Conservation (phyloP, 2,329 filamentous ascomycete genomes). For the Colletotrichum theobromicola region DNA sequence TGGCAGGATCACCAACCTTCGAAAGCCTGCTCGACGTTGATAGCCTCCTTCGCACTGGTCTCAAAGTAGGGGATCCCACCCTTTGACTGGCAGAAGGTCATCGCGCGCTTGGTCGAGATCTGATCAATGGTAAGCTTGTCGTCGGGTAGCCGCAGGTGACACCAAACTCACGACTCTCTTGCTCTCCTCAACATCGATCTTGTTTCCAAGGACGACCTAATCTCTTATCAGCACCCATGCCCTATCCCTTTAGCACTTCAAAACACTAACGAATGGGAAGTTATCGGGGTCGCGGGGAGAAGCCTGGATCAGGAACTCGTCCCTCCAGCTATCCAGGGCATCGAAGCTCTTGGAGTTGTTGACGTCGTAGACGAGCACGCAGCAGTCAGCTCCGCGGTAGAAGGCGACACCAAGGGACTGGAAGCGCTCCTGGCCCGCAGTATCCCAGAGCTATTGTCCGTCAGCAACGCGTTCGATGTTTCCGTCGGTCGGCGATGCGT, state of each 20-base stretch:
- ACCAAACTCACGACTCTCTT: slow-evolving; percentile 77
- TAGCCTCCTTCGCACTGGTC: slow-evolving; percentile 97
- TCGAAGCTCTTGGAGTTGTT: slow-evolving; percentile 99
- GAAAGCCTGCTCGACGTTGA: slow-evolving; percentile 89
- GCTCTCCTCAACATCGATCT: slow-evolving; percentile 98
- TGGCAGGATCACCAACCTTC: slow-evolving; percentile 56
- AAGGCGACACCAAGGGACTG: slow-evolving; percentile 97
- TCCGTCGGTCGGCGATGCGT: not conserved
- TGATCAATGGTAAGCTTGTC: slow-evolving; percentile 33
- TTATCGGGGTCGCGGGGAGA: slow-evolving; percentile 95
- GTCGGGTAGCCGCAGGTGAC: not conserved
- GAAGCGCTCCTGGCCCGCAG: slow-evolving; percentile 95
- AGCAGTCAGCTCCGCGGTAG: slow-evolving; percentile 97
- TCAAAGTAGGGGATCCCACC: slow-evolving; percentile 98
- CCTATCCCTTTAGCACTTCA: not conserved
- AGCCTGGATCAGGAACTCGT: slow-evolving; percentile 97
- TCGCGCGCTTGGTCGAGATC: slow-evolving; percentile 95
- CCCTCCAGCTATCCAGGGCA: slow-evolving; percentile 96
- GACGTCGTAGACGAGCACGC: slow-evolving; percentile 96
- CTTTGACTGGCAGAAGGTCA: slow-evolving; percentile 97
- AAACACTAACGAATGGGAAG: slow-evolving; percentile 87
- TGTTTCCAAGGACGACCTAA: slow-evolving; percentile 95
- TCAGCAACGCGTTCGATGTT: not conserved
- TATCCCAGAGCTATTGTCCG: slow-evolving; percentile 84
- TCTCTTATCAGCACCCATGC: slow-evolving; percentile 23